Conservation (phyloP, 129 eudicot genomes). For the Heracleum sosnowskyi region DNA sequence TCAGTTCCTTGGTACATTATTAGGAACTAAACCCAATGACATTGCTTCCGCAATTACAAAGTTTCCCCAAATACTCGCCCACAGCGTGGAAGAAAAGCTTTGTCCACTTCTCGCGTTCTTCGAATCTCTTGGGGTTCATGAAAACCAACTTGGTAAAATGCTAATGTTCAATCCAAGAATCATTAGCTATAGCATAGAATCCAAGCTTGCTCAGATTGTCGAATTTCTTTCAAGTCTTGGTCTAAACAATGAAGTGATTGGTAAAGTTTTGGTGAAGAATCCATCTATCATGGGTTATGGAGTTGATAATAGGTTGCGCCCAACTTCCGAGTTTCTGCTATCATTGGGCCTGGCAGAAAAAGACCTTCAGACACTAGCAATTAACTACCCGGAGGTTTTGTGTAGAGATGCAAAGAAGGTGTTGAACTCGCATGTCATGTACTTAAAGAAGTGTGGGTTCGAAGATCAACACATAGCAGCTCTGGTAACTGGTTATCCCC, state of each 20-base stretch:
- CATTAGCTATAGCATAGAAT: slow-evolving; percentile 80
- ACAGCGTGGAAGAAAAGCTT: slow-evolving; percentile 85
- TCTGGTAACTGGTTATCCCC: slow-evolving; percentile 74
- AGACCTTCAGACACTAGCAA: slow-evolving; percentile 65
- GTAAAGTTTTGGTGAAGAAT: slow-evolving; percentile 73
- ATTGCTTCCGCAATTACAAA: slow-evolving; percentile 81
- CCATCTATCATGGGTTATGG: slow-evolving; percentile 90
- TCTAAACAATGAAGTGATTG: slow-evolving; percentile 55
- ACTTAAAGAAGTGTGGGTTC: slow-evolving; percentile 56
- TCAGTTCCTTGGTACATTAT: slow-evolving; percentile 54
- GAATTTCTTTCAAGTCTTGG: slow-evolving; percentile 74
- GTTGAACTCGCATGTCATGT: slow-evolving; percentile 59
- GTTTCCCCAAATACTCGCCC: slow-evolving; percentile 74
- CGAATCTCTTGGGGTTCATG: slow-evolving; percentile 76
- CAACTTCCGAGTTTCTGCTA: slow-evolving; percentile 69
- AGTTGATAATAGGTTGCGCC: slow-evolving; percentile 69
- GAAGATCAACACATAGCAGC: slow-evolving; percentile 52
- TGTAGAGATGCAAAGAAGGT: slow-evolving; percentile 78
- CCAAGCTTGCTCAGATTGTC: slow-evolving; percentile 70
- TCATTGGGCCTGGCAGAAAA: slow-evolving; percentile 55
- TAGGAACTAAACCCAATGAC: slow-evolving; percentile 69
- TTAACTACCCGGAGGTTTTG: slow-evolving; percentile 73
- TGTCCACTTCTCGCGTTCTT: slow-evolving; percentile 88
- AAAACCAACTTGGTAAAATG: slow-evolving; percentile 85
- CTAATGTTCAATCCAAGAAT: slow-evolving; percentile 74